Evolutionary conservation across 352 stramenopile genomes (phyloP).

Genomic region (Aphanomyces stellatus): DNA sequence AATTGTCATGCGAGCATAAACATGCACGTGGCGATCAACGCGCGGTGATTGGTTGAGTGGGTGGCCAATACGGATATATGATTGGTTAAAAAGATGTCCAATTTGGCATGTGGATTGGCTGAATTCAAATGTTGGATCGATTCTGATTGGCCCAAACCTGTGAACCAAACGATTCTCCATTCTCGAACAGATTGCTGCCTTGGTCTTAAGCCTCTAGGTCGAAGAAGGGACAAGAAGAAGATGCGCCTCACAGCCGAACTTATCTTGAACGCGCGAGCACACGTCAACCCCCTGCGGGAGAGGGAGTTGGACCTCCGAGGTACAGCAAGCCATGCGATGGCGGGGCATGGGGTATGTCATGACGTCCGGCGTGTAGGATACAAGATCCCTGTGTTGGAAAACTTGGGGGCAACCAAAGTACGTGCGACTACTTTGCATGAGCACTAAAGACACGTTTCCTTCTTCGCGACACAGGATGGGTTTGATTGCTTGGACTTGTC

Average conservation of each 20-base stretch:
- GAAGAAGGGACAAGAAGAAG: not conserved
- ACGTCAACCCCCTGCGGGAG: slow-evolving; percentile 88
- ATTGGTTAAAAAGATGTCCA: not conserved
- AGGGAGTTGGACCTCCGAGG: slow-evolving; percentile 88
- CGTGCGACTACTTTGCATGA: not conserved
- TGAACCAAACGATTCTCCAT: slow-evolving; percentile 20
- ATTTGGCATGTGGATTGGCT: slow-evolving; percentile 11
- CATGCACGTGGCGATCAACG: not conserved
- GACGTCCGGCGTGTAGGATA: slow-evolving; percentile 44
- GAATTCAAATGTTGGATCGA: not conserved
- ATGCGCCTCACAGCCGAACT: slow-evolving; percentile 86
- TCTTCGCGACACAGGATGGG: slow-evolving; percentile 52
- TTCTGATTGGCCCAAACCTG: slow-evolving; percentile 18
- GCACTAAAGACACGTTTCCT: not conserved
- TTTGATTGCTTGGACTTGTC: slow-evolving; percentile 92
- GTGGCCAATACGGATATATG: too few species aligned
- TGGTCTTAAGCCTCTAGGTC: not conserved
- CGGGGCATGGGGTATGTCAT: not conserved
- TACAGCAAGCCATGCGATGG: slow-evolving; percentile 23
- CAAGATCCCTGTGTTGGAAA: slow-evolving; percentile 90
- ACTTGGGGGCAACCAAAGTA: slow-evolving; percentile 87
- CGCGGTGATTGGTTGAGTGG: not conserved
- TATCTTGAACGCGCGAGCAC: slow-evolving; percentile 82
- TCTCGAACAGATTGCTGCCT: slow-evolving; percentile 1
- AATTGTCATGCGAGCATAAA: not conserved